Evolutionary conservation across 257 asterid species (phyloP), one percentile per base, ranked within the genome.

Genomic region (Paraleonurus japonicus): DNA sequence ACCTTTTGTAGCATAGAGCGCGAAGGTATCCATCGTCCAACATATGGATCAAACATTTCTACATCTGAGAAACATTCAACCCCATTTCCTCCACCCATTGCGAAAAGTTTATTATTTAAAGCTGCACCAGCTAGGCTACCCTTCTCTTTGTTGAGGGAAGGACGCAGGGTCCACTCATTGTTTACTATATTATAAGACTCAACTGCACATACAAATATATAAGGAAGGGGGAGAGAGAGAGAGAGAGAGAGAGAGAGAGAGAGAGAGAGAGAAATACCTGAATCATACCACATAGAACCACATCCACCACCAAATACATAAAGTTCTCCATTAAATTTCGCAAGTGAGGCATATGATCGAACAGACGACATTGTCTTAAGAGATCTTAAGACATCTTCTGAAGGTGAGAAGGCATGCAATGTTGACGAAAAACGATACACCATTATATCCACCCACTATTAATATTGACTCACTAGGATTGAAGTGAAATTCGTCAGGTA

Each of bases 1-100:
- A 92, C 98, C 98, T 87, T 87, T 68, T 87, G 82, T 50, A 81
- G 85, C 97, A 90, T 82, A 33, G 97, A 90, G 72, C 90, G 93
- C 33, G 92, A 81, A 51, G 79, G 41, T 65, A 89, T 90, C 97
- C 98, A 93, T 58, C 87, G 81, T 23, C 96, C 95, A 76, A 86
- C 72, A 68, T 80, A 68, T 12, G 85, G 79, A 77, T 93, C 97
- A 17, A 84, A 85, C 98, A 93, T 89, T 72, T 89, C 96, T 66
- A 89, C 94, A 30, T 78, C 81, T 47, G 97, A 79, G 76, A 89
- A 89, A 83, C 87, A 74, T 4, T 82, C 89, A 32, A 20, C 24
- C 64, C 95, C 90, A 73, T 87, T 78, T 65, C 96, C 97, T 74
- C 98, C 98, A 76, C 98, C 98, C 32, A 90, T 48, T 24, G 92